A percentile compares a stretch with the other conserved stretches of the same genome.
These are phyloP conservation scores for Aspergillus aculeatus DNA, from an alignment of 2,329 filamentous ascomycete genomes.

Conservation along the genomic window DNA sequence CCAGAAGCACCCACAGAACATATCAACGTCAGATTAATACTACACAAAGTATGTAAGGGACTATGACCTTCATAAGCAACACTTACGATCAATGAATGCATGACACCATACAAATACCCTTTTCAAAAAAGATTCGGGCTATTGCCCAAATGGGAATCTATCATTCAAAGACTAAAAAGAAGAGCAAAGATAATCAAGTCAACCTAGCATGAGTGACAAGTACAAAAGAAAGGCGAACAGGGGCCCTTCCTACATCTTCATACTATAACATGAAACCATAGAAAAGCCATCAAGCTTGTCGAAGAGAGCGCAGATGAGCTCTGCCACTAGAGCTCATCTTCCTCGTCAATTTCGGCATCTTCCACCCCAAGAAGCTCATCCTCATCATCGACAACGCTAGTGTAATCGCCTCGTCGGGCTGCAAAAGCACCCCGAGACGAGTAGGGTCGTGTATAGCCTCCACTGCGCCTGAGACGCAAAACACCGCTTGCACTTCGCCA, in stretches of 20 bases:
- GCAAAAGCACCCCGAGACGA: constrained; percentile 89
- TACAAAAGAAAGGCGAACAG: neutral
- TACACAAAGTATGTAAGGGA: no score
- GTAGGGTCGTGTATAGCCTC: constrained; percentile 66
- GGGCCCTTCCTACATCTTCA: neutral
- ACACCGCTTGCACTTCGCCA: constrained; percentile 64
- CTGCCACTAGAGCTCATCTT: constrained; percentile 50
- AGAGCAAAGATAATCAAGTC: neutral
- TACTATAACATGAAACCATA: constrained; percentile 16
- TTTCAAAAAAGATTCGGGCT: neutral
- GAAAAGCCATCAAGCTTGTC: neutral
- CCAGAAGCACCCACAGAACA: no score
- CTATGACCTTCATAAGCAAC: no score
- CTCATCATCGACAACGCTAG: constrained; percentile 86
- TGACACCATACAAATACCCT: no score
- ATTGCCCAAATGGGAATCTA: neutral
- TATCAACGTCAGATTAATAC: no score
- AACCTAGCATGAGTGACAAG: neutral
- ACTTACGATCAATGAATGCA: no score
- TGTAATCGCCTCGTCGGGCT: constrained; percentile 81
- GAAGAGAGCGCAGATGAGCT: neutral
- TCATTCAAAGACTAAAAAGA: neutral
- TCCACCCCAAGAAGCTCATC: constrained; percentile 84
- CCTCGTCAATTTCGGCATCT: constrained; percentile 89
- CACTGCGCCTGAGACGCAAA: constrained; percentile 44